These are phyloP conservation scores for Silybum marianum DNA, from an alignment of 129 eudicot genomes.

Conservation along the genomic window DNA sequence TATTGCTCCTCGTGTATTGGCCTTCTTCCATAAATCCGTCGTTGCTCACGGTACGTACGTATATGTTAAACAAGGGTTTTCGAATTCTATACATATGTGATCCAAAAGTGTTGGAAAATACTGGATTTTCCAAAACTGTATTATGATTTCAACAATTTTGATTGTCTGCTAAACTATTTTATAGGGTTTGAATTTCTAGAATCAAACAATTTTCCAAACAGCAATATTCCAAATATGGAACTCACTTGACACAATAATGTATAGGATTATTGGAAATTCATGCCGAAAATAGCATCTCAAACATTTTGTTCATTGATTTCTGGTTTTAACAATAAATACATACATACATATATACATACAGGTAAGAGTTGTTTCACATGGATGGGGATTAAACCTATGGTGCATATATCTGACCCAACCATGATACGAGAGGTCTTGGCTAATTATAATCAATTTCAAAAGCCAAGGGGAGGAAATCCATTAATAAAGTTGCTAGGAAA, in stretches of 20 bases:
- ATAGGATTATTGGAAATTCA: too few species aligned
- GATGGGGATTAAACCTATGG: slow-evolving; percentile 15
- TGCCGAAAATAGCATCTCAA: too few species aligned
- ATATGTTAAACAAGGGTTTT: neutral
- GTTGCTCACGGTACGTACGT: neutral
- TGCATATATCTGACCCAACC: neutral
- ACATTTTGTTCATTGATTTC: too few species aligned
- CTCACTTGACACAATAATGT: too few species aligned
- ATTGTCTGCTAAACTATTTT: neutral
- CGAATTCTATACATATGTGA: neutral
- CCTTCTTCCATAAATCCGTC: slow-evolving; percentile 14
- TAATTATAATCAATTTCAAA: slow-evolving; percentile 1
- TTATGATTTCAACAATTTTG: neutral
- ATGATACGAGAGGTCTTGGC: slow-evolving; percentile 2
- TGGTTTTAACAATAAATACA: too few species aligned
- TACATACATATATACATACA: neutral
- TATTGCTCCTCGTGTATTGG: neutral
- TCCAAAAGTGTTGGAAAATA: neutral
- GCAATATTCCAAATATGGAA: too few species aligned
- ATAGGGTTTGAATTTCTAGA: neutral
- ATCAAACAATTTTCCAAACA: neutral
- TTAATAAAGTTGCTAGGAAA: neutral
- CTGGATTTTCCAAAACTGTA: neutral
- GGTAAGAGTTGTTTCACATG: slow-evolving; percentile 25
- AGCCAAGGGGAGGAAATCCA: slow-evolving; percentile 19